Conservation (phyloP, 257 asterid species). For the Solanum clarkiae region DNA sequence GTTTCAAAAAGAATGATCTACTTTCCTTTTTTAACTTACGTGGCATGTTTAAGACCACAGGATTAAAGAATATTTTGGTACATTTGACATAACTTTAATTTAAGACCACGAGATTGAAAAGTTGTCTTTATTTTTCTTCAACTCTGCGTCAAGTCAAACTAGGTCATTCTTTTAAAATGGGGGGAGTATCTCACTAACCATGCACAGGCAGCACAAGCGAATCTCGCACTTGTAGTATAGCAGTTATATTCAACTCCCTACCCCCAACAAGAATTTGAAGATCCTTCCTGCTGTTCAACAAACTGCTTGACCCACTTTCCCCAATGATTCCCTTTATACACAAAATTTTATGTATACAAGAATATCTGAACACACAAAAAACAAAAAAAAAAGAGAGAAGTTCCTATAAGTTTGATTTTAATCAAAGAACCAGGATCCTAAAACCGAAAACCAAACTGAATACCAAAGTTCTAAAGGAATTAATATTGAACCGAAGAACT, state of each 20-base stretch:
- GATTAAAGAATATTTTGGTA: no score
- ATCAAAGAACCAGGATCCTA: not conserved
- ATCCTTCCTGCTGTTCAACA: not conserved
- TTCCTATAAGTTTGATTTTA: not conserved
- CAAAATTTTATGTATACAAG: not conserved
- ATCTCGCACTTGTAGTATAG: not conserved
- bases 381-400: not conserved
- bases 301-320: not conserved
- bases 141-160: no score
- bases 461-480: not conserved
- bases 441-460: not conserved
- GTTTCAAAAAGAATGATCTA: no score
- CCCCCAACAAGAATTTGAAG: not conserved
- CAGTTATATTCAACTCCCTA: not conserved
- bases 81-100: no score
- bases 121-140: no score
- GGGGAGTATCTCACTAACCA: not conserved
- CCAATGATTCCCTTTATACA: not conserved
- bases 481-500: not conserved
- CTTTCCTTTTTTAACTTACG: no score
- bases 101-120: no score
- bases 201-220: not conserved
- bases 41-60: no score
- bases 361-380: not conserved
- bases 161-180: no score